Base-by-base conservation (phyloP, 306 rosid species). In the Crotalaria pallida region DNA sequence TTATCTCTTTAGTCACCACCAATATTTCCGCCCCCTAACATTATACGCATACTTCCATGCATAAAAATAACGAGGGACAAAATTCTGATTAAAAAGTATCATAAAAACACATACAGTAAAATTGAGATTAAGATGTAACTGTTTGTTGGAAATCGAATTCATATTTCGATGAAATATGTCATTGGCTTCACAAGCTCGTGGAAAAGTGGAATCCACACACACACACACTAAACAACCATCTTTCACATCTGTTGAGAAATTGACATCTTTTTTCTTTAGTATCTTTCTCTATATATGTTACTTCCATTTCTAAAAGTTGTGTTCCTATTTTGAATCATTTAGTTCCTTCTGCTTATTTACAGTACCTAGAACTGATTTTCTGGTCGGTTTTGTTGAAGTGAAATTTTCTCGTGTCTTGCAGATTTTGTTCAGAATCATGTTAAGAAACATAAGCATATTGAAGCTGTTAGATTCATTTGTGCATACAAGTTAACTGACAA, bases 381-480 rank as follows among this genome's bases (percentile, higher is more conserved):
- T 38, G 44, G 44, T 38, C 10, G 4, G 13, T 7, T 38, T 48
- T 67, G 70, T 56, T 63, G 33, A 47, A 34, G 19, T 21, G 52
- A 36, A 11, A 19, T 51, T 15, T 53, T 70, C 21, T 16, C 13
- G 38, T n/a, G 6, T 49, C 34, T 44, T 21, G 50, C 78, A 81
- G 92, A 65, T 50, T 65, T 85, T 61, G 70, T 81, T 44, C 65
- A 72, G 36, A 67, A 47, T 23, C 81, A 80, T 19, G 60, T 81
- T 43, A 69, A 22, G 52, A 74, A 56, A 74, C 69, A 81, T 77
- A 76, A 79, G 74, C 64, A 66, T 36, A 21, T 84, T 24, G 81
- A 65, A 76, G 91, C 95, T 43, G 76, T 86, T 34, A 60, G 83
- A 63, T 82, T 85, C 72, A 65, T 79, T 3, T 83, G 73, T 38